Evolutionary conservation across 148 eudicot species (phyloP).

Genomic region (Amaranthus cruentus): DNA sequence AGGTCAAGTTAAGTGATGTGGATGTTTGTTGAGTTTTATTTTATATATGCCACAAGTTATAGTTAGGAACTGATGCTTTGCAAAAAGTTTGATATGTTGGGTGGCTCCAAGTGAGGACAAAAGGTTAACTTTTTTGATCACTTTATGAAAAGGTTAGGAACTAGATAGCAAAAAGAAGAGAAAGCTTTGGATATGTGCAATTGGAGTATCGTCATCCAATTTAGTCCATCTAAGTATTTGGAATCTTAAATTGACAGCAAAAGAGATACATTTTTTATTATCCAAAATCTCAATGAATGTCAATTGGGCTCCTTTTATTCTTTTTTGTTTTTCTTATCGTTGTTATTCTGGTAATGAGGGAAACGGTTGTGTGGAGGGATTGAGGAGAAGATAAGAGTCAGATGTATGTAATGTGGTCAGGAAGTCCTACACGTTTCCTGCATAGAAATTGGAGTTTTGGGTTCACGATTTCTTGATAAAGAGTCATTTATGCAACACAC

Average conservation of each 20-base stretch:
- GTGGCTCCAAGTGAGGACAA: conserved; percentile 13
- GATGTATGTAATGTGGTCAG: neutral
- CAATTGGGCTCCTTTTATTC: neutral
- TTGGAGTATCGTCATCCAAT: conserved; percentile 22
- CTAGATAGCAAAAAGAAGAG: conserved; percentile 3
- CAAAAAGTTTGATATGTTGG: neutral
- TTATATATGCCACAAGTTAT: neutral
- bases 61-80: neutral
- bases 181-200: conserved; percentile 3
- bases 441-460: neutral
- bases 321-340: neutral
- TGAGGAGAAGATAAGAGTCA: conserved; percentile 7
- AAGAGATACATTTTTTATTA: conserved; percentile 7
- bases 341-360: neutral
- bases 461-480: neutral
- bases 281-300: conserved; percentile 9
- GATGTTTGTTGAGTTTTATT: too few relatives aligned
- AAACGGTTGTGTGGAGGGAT: neutral
- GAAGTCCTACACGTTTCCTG: neutral
- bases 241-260: conserved; percentile 15
- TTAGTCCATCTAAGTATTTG: conserved; percentile 2
- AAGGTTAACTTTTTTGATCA: neutral
- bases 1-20: neutral
- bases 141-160: too few relatives aligned
- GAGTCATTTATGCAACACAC: neutral